Base-by-base conservation (phyloP, 495 filamentous ascomycete genomes). In the Penicillium pulvis region DNA sequence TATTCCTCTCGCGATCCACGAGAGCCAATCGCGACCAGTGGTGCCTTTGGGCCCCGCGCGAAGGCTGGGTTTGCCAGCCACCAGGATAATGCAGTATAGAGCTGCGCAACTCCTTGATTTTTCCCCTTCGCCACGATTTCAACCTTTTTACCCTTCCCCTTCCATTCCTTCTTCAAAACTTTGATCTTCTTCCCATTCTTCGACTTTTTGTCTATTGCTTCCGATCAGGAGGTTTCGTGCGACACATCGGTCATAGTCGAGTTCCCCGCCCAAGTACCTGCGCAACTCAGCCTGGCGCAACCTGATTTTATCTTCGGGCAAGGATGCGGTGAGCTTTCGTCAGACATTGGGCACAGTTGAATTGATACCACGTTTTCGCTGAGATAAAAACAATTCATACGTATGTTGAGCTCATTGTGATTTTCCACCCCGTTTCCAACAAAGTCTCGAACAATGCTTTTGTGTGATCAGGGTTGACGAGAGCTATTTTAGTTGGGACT, bases 1-100 rank as follows among this genome's bases (percentile, higher is more conserved):
- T 28, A 28, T 30, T 31, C 14, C 46, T 16, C 26, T 49, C 26
- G 26, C 46, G 46, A 17, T 49, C 14, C 46, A 31, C 26, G 5
- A 49, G 46, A 19, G 46, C 46, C 46, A 49, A 49, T 49, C 46
- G 44, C 24, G 24, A 47, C 44, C 12, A 12, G 26, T 28, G 46
- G 19, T 53, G 33, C 30, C 10, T 30, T 42, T 20, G 51, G 48
- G 50, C 60, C 66, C 66, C 63, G 58, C 61, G 54, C 59, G 66
- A 67, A 63, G 66, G 64, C 67, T 70, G 64, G 67, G 64, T 24
- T 28, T 36, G 63, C 67, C 69, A 72, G 69, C 69, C 69, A 70
- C 69, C 69, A 51, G 55, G 57, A 53, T 64, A 65, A 56, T 55
- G 44, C 42, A 35, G 62, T 68, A 68, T 51, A 60, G 23, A 20